phyloP scores from a whole-genome alignment of 169 alveolate genomes.

The Plasmodium gonderi region DNA sequence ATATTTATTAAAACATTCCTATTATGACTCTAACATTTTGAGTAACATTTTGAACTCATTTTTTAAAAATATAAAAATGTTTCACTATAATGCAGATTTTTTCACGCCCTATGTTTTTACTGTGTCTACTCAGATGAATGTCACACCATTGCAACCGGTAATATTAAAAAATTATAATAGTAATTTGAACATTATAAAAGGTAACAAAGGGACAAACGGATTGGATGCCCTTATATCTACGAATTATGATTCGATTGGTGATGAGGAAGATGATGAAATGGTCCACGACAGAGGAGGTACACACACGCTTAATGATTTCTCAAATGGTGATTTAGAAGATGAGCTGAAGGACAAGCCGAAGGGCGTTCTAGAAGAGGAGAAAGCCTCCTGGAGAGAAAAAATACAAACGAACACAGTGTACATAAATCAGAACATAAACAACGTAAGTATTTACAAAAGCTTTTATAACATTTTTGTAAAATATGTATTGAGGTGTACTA shows the following conservation, averaged over 20 bases:
- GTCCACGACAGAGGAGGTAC: neutral
- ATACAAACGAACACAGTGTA: neutral
- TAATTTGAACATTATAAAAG: constrained; percentile 18
- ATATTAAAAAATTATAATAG: constrained; percentile 82
- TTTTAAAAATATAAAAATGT: constrained; percentile 83
- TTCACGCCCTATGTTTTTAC: constrained; percentile 86
- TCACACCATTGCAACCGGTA: constrained; percentile 84
- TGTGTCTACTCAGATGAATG: constrained; percentile 82
- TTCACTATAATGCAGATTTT: constrained; percentile 87
- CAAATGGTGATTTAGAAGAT: neutral
- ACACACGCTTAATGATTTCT: neutral
- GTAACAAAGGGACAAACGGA: neutral
- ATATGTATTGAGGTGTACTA: constrained; percentile 88
- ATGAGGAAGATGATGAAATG: neutral
- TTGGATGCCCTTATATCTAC: neutral
- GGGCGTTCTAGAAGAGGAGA: neutral
- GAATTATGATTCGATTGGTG: neutral
- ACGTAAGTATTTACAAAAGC: constrained; percentile 73
- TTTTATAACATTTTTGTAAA: constrained; percentile 76
- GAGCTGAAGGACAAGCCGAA: neutral
- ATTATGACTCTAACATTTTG: constrained; percentile 83
- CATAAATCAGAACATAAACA: constrained; percentile 13
- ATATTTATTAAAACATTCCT: constrained; percentile 84
- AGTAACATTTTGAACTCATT: constrained; percentile 76
- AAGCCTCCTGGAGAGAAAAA: neutral